phyloP scores from a whole-genome alignment of 768 basidiomycete species.

The Lactarius hengduanensis region DNA sequence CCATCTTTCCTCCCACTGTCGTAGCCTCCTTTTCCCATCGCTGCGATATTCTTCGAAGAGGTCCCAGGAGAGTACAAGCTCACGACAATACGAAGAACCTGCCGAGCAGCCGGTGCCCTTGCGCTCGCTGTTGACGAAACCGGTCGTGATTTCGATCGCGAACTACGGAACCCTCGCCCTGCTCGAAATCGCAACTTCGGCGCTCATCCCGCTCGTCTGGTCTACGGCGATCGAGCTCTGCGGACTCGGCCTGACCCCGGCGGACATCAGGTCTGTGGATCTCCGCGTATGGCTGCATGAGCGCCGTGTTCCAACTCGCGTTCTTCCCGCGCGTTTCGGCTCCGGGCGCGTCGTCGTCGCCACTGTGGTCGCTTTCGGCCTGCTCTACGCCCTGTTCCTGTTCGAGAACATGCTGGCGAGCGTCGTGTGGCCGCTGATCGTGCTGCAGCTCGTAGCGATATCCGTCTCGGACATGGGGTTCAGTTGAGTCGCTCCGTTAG shows the following conservation, averaged over 20 bases:
- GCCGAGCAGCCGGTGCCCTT: background rate
- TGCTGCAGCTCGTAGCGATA: background rate
- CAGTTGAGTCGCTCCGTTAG: background rate
- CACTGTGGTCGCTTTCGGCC: background rate
- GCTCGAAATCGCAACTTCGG: background rate
- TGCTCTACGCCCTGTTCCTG: constrained; percentile 31
- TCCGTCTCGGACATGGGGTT: background rate
- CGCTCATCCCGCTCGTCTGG: background rate
- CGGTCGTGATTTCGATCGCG: background rate
- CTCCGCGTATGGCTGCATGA: background rate
- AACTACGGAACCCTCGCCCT: background rate
- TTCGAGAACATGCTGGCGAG: no score
- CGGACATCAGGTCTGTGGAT: background rate
- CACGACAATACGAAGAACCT: background rate
- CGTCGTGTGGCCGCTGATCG: background rate
- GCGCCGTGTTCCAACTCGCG: background rate
- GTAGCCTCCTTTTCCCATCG: background rate
- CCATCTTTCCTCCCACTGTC: constrained; percentile 30
- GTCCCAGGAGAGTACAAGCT: background rate
- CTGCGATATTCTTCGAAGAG: constrained; percentile 3
- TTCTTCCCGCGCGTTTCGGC: constrained; percentile 2
- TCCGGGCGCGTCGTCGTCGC: background rate
- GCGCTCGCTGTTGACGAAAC: background rate
- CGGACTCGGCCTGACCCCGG: background rate
- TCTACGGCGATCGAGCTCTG: background rate